A percentile compares a stretch with the other conserved stretches of the same genome.
These are phyloP conservation scores for Penicillium paxilli DNA, from an alignment of 495 filamentous ascomycete species.

Conservation along the genomic window DNA sequence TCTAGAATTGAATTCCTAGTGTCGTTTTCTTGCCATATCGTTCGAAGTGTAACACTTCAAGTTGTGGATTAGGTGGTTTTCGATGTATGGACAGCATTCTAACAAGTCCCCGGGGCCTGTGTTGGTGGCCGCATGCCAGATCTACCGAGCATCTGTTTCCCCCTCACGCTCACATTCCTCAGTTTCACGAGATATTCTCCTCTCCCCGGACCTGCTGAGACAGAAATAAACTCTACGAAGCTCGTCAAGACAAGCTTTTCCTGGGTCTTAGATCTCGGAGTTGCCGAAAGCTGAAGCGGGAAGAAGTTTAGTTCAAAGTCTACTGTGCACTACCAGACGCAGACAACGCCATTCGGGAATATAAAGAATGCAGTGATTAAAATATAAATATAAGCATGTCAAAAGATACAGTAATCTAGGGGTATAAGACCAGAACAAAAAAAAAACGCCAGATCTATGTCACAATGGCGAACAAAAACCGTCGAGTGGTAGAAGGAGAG, in stretches of 20 bases:
- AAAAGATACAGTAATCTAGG: slow-evolving; percentile 19
- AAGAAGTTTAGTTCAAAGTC: no score
- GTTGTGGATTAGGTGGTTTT: no score
- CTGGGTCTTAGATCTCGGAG: no score
- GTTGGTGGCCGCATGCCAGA: slow-evolving; percentile 13
- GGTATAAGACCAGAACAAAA: slow-evolving; percentile 29
- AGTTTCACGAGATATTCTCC: slow-evolving; percentile 8
- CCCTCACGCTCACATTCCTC: slow-evolving; percentile 18
- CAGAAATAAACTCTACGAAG: not conserved
- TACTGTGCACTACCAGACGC: no score
- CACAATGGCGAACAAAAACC: slow-evolving; percentile 6
- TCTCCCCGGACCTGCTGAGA: not conserved
- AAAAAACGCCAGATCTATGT: slow-evolving; percentile 21
- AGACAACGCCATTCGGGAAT: not conserved
- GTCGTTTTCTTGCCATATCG: no score
- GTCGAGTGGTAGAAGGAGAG: not conserved
- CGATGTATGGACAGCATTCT: no score
- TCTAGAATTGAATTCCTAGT: no score
- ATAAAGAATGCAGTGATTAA: not conserved
- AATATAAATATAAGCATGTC: not conserved
- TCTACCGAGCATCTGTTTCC: slow-evolving; percentile 14
- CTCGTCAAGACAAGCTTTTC: no score
- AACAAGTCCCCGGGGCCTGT: no score
- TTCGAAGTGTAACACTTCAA: no score
- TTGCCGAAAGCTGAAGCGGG: no score